Percentiles rank a stretch among this genome's conserved stretches.
Evolutionary conservation across 768 basidiomycete species (phyloP).

Genomic region (Mrakia gelida): DNA sequence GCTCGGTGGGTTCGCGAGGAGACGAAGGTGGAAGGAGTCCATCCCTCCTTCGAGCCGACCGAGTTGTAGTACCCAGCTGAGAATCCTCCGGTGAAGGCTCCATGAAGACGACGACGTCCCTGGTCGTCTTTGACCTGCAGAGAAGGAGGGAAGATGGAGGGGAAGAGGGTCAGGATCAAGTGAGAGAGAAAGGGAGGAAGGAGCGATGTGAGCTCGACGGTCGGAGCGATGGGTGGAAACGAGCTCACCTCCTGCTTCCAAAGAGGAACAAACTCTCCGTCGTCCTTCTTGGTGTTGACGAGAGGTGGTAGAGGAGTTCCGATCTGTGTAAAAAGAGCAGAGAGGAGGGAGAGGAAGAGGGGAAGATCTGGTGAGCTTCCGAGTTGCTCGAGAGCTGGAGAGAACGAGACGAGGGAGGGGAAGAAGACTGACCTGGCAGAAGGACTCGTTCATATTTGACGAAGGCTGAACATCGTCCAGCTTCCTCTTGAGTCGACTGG

Average conservation of each 20-base stretch:
- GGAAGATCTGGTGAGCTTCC: neutral
- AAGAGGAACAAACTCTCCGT: conserved; percentile 87
- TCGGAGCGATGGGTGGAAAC: conserved; percentile 31
- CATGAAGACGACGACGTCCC: conserved; percentile 86
- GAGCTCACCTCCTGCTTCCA: conserved; percentile 90
- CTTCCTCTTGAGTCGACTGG: conserved; percentile 69
- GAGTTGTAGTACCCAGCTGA: conserved; percentile 96
- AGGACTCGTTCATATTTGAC: conserved; percentile 72
- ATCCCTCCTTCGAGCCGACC: conserved; percentile 97
- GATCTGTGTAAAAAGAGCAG: conserved; percentile 54
- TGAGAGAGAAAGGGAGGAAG: conserved; percentile 25
- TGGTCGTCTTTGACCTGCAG: conserved; percentile 83
- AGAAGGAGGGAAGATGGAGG: neutral
- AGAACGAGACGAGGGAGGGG: neutral
- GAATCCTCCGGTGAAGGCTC: conserved; percentile 97
- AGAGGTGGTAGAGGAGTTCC: conserved; percentile 91
- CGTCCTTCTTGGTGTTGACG: conserved; percentile 75
- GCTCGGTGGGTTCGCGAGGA: conserved; percentile 75
- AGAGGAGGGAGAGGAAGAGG: conserved; percentile 6
- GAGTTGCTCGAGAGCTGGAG: conserved; percentile 25
- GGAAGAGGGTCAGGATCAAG: conserved; percentile 10
- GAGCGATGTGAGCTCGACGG: neutral
- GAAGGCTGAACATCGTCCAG: conserved; percentile 71
- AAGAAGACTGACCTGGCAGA: conserved; percentile 62
- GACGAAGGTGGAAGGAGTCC: conserved; percentile 86